phyloP scores from a whole-genome alignment of 2,329 filamentous ascomycete species.

The Davidsoniella virescens region DNA sequence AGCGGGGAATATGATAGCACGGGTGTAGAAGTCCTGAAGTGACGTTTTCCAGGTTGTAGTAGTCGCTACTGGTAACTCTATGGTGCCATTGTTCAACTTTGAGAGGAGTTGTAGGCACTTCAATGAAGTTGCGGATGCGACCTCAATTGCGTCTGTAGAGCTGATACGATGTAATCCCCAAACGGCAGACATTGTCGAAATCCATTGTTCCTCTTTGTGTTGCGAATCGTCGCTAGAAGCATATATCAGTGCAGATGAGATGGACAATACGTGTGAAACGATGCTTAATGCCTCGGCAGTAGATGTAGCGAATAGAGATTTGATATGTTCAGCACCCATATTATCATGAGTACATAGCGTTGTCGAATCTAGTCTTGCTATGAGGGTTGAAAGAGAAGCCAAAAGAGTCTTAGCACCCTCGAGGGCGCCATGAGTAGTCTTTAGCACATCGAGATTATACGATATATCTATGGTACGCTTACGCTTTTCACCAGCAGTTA shows the following conservation, averaged over 20 bases:
- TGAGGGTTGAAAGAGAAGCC: constrained; percentile 27
- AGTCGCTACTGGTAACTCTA: constrained; percentile 4
- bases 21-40: constrained; percentile 32
- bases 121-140: constrained; percentile 31
- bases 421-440: constrained; percentile 25
- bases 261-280: constrained; percentile 27
- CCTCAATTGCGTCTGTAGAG: constrained; percentile 29
- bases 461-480: constrained; percentile 24
- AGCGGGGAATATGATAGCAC: constrained; percentile 35
- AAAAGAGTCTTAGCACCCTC: constrained; percentile 33
- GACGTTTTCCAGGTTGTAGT: constrained; percentile 27
- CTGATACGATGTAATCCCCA: constrained; percentile 41
- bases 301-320: constrained; percentile 36
- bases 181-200: constrained; percentile 27
- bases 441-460: constrained; percentile 19
- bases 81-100: constrained; percentile 12
- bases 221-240: constrained; percentile 19
- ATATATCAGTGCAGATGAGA: constrained; percentile 27
- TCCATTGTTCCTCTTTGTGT: constrained; percentile 29
- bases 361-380: constrained; percentile 28
- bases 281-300: constrained; percentile 31
- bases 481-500: constrained; percentile 24
- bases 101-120: constrained; percentile 20
- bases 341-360: constrained; percentile 25
- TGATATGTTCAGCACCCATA: constrained; percentile 42